Evolutionary conservation across 129 eudicot species (phyloP), one percentile per base, ranked within the genome.

Genomic region (Logfia minima): DNA sequence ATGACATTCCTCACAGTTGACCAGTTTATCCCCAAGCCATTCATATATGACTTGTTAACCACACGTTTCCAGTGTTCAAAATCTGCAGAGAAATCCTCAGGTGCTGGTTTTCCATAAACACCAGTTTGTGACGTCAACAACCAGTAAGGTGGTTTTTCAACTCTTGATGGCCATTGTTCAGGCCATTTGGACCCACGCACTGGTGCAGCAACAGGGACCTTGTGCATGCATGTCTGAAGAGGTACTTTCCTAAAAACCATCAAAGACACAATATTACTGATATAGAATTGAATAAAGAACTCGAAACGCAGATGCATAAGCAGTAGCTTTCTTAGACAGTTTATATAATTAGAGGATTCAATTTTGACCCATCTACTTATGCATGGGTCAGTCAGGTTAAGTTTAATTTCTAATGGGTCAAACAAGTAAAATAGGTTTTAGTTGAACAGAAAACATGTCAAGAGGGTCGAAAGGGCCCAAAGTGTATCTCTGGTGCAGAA

Each of bases 61-160:
- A 91, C 98, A 24, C 88, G 90, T 73, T 91, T 94, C 96, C 98
- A 94, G 83, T 94, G 98, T 75, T 94, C 81, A 71, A 84, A 89
- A 74, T 94, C 98, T 32, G 93, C 82, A 23, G 84, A 72, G 90
- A 91, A 94, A 87, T 94, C 98, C 58, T 91, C 92, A 14, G 97
- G 98, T 64, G 97, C 96, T 8, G 97, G 83, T 87, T 94, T 91
- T 21, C 98, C 98, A 59, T 94, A 94, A 52, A 94, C 97, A 72
- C 98, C 98, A 67, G 85, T 88, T 72, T 94, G 93, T 22, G 97
- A 84, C 39, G 86, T 76, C 58, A 80, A 72, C 76, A 92, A 79
- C 97, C 97, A 92, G 75, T 92, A 92, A 51, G 98, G 98, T 66
- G 84, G 17, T 63, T 87, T 85, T 68, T 41, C 85, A 58, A 81